Conservation (phyloP, 1,284 basidiomycete genomes). For the Sphagnurus paluster region DNA sequence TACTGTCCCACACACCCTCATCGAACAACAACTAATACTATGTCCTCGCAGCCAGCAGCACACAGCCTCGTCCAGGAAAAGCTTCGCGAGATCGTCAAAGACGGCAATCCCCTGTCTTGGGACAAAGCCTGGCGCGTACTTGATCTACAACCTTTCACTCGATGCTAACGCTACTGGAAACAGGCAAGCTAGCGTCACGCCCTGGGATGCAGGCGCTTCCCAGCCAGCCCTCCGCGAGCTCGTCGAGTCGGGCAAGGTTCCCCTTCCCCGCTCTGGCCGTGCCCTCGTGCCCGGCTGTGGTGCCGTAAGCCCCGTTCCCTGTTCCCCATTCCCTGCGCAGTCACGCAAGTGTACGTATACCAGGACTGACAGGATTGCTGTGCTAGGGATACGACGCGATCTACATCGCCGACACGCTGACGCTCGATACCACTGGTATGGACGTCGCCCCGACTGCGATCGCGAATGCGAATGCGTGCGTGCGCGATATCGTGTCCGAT, state of each 20-base stretch:
- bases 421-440: slow-evolving; percentile 49
- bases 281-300: slow-evolving; percentile 78
- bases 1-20: no score
- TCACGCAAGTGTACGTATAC: no score
- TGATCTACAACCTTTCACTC: neutral
- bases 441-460: slow-evolving; percentile 62
- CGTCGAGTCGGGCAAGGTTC: slow-evolving; percentile 46
- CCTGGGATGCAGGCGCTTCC: slow-evolving; percentile 60
- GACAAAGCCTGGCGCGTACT: slow-evolving; percentile 6
- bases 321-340: no score
- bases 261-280: slow-evolving; percentile 51
- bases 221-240: slow-evolving; percentile 60
- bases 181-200: slow-evolving; percentile 59
- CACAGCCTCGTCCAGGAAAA: neutral
- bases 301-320: slow-evolving; percentile 39
- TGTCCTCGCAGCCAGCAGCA: neutral
- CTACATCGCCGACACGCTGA: slow-evolving; percentile 50
- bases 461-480: slow-evolving; percentile 48
- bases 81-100: slow-evolving; percentile 3
- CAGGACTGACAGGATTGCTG: neutral
- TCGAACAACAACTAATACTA: no score
- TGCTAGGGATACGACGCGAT: slow-evolving; percentile 67
- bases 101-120: slow-evolving; percentile 3
- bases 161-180: neutral
- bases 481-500: slow-evolving; percentile 4